Percentiles rank a stretch among this genome's conserved stretches.
Evolutionary conservation across 2,329 filamentous ascomycete genomes (phyloP).

Genomic region (Scedosporium boydii): DNA sequence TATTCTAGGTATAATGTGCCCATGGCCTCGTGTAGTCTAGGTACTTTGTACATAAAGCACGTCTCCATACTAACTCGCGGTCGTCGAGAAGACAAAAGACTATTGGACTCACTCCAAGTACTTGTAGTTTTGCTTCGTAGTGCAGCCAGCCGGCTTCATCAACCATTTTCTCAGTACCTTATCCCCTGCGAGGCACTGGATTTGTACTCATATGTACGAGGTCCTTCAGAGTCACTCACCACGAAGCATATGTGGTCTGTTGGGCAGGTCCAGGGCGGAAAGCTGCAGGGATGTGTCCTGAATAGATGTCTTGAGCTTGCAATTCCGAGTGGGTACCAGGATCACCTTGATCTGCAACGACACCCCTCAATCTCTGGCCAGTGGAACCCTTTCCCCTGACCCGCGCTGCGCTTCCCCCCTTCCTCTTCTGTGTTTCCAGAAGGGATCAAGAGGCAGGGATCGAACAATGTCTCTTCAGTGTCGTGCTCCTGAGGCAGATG

Average conservation of each 20-base stretch:
- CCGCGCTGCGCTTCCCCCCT: neutral
- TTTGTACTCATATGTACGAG: neutral
- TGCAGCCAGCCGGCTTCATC: too few relatives aligned
- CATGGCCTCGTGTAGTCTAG: neutral
- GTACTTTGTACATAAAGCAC: neutral
- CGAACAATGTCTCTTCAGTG: neutral
- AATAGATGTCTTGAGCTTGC: neutral
- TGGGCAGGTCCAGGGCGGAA: neutral
- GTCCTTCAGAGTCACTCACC: neutral
- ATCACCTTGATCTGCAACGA: neutral
- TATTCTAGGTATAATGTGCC: too few relatives aligned
- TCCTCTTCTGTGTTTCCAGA: neutral
- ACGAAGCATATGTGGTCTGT: neutral
- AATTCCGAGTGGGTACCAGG: neutral
- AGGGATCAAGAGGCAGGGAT: neutral
- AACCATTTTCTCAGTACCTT: too few relatives aligned
- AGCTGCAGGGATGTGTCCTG: neutral
- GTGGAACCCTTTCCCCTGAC: neutral
- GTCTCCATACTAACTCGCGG: neutral
- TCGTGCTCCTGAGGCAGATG: neutral
- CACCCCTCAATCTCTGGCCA: constrained; percentile 1
- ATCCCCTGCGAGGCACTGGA: too few relatives aligned
- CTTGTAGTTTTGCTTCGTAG: too few relatives aligned
- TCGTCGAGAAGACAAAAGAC: neutral
- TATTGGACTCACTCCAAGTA: neutral